Evolutionary conservation across 2,329 filamentous ascomycete species (phyloP).

Genomic region (Exophiala mesophila): DNA sequence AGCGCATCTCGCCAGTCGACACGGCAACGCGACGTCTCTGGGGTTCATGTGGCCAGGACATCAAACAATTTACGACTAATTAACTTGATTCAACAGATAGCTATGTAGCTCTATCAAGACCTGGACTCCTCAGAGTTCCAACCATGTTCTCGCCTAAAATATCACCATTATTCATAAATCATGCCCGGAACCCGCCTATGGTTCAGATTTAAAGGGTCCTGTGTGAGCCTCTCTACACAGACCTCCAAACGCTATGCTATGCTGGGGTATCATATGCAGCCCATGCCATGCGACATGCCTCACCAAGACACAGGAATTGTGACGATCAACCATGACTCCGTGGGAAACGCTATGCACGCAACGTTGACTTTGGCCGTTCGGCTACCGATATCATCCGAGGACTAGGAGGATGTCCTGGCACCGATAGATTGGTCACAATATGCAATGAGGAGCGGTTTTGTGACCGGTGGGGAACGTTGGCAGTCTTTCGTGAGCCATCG

Average conservation of each 20-base stretch:
- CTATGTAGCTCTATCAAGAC: no score
- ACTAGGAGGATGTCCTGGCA: conserved; percentile 7
- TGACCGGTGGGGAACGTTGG: conserved; percentile 3
- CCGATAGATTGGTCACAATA: conserved; percentile 10
- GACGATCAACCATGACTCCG: conserved; percentile 15
- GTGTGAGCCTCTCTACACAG: not conserved
- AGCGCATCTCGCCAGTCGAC: no score
- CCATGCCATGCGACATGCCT: conserved; percentile 21
- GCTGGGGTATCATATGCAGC: conserved; percentile 24
- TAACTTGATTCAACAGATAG: no score
- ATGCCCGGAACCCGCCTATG: conserved; percentile 6
- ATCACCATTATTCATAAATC: conserved; percentile 16
- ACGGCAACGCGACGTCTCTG: no score
- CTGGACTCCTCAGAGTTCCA: no score
- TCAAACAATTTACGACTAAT: no score
- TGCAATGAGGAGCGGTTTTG: conserved; percentile 12
- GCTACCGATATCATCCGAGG: conserved; percentile 20
- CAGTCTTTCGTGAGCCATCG: conserved; percentile 3
- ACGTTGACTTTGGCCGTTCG: conserved; percentile 23
- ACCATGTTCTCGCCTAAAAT: no score
- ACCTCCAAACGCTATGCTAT: conserved; percentile 19
- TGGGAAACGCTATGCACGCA: conserved; percentile 23
- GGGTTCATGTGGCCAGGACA: no score
- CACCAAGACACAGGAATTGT: conserved; percentile 16
- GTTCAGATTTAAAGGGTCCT: conserved; percentile 1